phyloP scores from a whole-genome alignment of 495 filamentous ascomycete genomes.

The Rhypophila decipiens region DNA sequence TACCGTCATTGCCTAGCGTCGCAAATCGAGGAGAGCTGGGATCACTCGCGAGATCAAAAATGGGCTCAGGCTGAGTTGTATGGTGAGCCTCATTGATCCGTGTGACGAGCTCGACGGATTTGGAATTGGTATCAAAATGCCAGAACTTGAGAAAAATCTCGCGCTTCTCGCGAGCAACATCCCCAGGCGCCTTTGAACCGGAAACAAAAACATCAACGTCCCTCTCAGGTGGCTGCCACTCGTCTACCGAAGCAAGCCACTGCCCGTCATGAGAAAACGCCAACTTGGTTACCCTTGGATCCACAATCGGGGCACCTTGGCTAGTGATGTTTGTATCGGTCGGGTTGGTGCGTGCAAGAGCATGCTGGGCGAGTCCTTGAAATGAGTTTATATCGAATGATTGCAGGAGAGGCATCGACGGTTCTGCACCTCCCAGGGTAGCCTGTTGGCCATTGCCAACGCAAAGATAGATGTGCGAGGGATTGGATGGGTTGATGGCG shows the following conservation, averaged over 20 bases:
- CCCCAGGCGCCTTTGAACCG: slow-evolving; percentile 25
- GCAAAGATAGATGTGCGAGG: slow-evolving; percentile 38
- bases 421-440: slow-evolving; percentile 27
- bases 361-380: slow-evolving; percentile 72
- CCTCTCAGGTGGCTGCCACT: slow-evolving; percentile 67
- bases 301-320: slow-evolving; percentile 56
- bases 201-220: slow-evolving; percentile 50
- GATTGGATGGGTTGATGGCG: slow-evolving; percentile 30
- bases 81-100: slow-evolving; percentile 80
- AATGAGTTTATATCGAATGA: slow-evolving; percentile 73
- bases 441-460: slow-evolving; percentile 43
- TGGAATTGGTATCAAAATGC: slow-evolving; percentile 59
- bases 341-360: slow-evolving; percentile 77
- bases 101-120: slow-evolving; percentile 66
- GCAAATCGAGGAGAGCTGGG: slow-evolving; percentile 64
- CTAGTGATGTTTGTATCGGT: slow-evolving; percentile 71
- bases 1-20: slow-evolving; percentile 73
- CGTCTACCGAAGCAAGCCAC: slow-evolving; percentile 89
- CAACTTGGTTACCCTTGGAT: slow-evolving; percentile 70
- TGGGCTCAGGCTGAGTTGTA: slow-evolving; percentile 39
- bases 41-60: slow-evolving; percentile 66
- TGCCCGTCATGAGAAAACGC: slow-evolving; percentile 68
- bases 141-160: slow-evolving; percentile 91
- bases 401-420: slow-evolving; percentile 52
- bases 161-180: slow-evolving; percentile 42